Percentiles rank a stretch among this genome's conserved stretches.
Conservation (phyloP, 176 grass and related monocot species). For the Carex cristatella region DNA sequence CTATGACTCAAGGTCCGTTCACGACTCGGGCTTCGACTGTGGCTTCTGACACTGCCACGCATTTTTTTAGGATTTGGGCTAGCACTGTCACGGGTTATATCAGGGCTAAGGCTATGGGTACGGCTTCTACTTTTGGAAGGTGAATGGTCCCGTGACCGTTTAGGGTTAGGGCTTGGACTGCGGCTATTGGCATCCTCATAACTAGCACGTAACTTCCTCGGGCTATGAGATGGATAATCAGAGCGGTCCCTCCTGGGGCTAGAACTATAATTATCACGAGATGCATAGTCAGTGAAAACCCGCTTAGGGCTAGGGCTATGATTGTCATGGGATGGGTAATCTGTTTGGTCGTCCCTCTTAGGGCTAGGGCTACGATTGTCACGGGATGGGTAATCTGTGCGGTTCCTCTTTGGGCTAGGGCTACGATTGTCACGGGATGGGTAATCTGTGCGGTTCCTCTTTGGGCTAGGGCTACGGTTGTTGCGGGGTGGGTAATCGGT, state of each 20-base stretch:
- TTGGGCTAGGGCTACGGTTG: conserved; percentile 17
- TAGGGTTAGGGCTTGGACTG: conserved; percentile 54
- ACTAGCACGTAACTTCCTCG: conserved; percentile 38
- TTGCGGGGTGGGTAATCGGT: neutral
- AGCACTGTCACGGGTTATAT: neutral
- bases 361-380: conserved; percentile 30
- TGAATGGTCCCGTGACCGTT: conserved; percentile 40
- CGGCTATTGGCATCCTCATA: conserved; percentile 48
- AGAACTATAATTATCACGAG: neutral
- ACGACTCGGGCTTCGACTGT: conserved; percentile 23
- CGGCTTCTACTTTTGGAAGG: conserved; percentile 39
- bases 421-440: neutral
- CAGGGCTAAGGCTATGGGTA: conserved; percentile 29
- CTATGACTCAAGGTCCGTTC: conserved; percentile 35
- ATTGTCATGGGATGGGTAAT: conserved; percentile 28
- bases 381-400: conserved; percentile 19
- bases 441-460: neutral
- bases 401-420: conserved; percentile 12
- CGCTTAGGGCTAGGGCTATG: conserved; percentile 20
- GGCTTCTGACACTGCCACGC: neutral
- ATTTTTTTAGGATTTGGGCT: conserved; percentile 10
- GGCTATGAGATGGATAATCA: conserved; percentile 29
- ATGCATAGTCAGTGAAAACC: neutral
- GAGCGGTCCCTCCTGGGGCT: conserved; percentile 18
- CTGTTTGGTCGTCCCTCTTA: neutral